These are phyloP conservation scores for Neurospora sp. DNA, from an alignment of 495 filamentous ascomycete species.

Conservation along the genomic window DNA sequence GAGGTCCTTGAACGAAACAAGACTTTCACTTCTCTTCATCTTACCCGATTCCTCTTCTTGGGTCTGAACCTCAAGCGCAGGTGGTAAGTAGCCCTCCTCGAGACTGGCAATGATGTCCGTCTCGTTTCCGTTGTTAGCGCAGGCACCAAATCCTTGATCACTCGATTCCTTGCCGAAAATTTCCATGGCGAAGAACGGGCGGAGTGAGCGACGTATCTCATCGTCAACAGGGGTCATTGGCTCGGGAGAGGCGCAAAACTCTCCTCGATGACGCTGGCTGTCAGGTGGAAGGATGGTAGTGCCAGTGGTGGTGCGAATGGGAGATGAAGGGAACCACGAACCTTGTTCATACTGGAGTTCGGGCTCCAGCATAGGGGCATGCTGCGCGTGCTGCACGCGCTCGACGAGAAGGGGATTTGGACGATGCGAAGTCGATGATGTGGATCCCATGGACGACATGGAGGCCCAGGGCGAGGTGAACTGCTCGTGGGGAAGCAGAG, in stretches of 20 bases:
- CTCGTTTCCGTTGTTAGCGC: neutral
- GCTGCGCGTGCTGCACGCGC: neutral
- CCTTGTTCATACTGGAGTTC: neutral
- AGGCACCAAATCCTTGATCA: neutral
- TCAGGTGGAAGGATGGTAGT: neutral
- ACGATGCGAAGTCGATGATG: neutral
- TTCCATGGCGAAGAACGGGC: neutral
- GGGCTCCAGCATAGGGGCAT: neutral
- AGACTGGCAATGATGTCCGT: neutral
- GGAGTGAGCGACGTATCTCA: neutral
- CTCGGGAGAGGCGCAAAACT: neutral
- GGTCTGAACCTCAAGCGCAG: neutral
- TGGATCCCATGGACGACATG: neutral
- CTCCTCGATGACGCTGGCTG: neutral
- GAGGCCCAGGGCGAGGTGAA: neutral
- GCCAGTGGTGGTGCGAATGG: neutral
- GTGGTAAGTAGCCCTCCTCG: neutral
- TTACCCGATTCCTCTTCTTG: neutral
- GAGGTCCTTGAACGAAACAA: neutral
- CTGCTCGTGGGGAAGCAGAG: neutral
- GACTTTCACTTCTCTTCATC: neutral
- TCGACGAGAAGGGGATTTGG: neutral
- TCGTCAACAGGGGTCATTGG: neutral
- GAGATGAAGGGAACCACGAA: neutral
- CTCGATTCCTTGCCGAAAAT: neutral